A percentile compares a stretch with the other conserved stretches of the same genome.
Conservation (phyloP, 1,284 basidiomycete species). For the Moniliella sp. region DNA sequence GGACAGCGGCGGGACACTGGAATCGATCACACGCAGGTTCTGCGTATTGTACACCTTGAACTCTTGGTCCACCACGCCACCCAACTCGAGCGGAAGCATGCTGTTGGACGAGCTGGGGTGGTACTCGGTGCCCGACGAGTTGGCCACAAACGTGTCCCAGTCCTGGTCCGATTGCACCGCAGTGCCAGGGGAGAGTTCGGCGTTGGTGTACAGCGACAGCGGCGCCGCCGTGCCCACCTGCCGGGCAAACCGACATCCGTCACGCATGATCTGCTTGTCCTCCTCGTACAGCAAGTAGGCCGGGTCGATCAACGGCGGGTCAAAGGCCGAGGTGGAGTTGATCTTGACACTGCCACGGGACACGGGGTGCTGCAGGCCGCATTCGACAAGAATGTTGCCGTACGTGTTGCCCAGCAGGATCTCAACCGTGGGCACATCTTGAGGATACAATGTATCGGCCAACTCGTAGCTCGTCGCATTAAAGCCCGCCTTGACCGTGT, state of each 20-base stretch:
- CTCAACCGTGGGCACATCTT: constrained; percentile 10
- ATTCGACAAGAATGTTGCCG: constrained; percentile 11
- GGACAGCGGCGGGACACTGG: constrained; percentile 32
- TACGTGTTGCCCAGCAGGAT: constrained; percentile 15
- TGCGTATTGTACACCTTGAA: constrained; percentile 46
- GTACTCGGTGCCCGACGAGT: constrained; percentile 24
- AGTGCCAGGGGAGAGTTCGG: constrained; percentile 7
- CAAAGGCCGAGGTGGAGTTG: constrained; percentile 9
- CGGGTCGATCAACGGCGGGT: constrained; percentile 15
- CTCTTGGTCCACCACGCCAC: constrained; percentile 48
- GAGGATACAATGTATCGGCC: constrained; percentile 14
- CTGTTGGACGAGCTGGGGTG: constrained; percentile 44
- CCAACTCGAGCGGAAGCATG: constrained; percentile 45
- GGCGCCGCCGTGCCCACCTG: constrained; percentile 9
- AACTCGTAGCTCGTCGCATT: constrained; percentile 43
- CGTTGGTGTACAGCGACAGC: constrained; percentile 4
- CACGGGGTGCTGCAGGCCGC: constrained; percentile 21
- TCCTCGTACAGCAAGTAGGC: constrained; percentile 13
- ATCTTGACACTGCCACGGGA: constrained; percentile 22
- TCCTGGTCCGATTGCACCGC: constrained; percentile 6
- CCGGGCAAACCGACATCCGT: constrained; percentile 15
- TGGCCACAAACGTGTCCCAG: constrained; percentile 18
- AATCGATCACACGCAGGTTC: constrained; percentile 42
- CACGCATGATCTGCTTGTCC: constrained; percentile 15
- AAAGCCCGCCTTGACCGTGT: constrained; percentile 44